phyloP scores from a whole-genome alignment of 192 early-diverging fungal species.

The Mortierella claussenii region DNA sequence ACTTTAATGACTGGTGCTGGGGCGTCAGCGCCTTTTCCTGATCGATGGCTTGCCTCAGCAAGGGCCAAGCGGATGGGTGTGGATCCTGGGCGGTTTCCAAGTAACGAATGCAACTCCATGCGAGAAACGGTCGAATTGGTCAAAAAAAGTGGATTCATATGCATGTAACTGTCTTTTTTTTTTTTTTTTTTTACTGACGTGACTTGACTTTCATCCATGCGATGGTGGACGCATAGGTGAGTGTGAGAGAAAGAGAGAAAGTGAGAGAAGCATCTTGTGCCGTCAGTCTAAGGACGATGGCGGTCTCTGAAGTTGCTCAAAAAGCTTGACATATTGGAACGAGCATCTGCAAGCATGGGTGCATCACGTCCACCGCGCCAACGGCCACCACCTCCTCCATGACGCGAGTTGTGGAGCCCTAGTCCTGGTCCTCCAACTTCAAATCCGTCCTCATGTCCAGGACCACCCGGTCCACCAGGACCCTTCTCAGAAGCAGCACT shows the following conservation, averaged over 20 bases:
- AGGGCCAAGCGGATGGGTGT: neutral
- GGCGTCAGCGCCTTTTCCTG: neutral
- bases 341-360: conserved; percentile 28
- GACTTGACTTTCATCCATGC: too few species aligned
- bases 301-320: conserved; percentile 38
- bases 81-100: conserved; percentile 18
- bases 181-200: too few species aligned
- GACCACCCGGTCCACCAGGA: neutral
- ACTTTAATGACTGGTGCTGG: conserved; percentile 36
- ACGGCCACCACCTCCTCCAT: neutral
- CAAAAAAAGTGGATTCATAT: neutral
- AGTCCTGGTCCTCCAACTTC: neutral
- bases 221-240: too few species aligned
- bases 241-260: too few species aligned
- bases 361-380: conserved; percentile 11
- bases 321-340: conserved; percentile 24
- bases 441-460: neutral
- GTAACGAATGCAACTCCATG: conserved; percentile 36
- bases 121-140: neutral
- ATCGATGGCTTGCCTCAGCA: neutral
- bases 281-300: conserved; percentile 21
- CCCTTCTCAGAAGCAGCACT: conserved; percentile 22
- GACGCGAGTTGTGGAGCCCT: neutral
- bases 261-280: too few species aligned
- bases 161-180: too few species aligned